These are phyloP conservation scores for Ilex aquifolium DNA, from an alignment of 257 asterid species.

Conservation along the genomic window DNA sequence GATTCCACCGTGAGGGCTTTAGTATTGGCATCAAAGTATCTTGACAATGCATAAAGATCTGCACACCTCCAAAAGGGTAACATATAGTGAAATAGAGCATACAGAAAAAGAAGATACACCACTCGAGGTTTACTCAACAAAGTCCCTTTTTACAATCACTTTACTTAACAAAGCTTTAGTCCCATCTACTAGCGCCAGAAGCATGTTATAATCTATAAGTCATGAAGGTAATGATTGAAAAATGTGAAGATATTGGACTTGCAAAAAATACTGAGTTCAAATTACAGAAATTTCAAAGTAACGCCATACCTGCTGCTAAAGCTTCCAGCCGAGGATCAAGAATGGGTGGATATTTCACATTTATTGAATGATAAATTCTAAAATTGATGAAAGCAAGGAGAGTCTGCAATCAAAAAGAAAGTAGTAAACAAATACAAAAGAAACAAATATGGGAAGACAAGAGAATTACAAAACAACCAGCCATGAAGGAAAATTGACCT, in stretches of 20 bases:
- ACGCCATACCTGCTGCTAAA: constrained; percentile 69
- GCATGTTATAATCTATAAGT: background rate
- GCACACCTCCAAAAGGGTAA: constrained; percentile 29
- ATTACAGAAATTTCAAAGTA: background rate
- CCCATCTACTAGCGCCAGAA: background rate
- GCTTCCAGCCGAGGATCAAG: constrained; percentile 89
- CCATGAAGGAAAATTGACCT: constrained; percentile 35
- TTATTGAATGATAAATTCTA: constrained; percentile 69
- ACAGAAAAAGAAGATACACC: too few relatives aligned
- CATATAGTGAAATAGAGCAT: too few relatives aligned
- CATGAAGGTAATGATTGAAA: background rate
- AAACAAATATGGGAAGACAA: background rate
- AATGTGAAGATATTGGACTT: background rate
- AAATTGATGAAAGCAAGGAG: constrained; percentile 70
- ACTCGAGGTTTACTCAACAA: too few relatives aligned
- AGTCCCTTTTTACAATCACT: too few relatives aligned
- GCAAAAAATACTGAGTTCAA: background rate
- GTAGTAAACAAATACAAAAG: background rate
- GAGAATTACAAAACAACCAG: background rate
- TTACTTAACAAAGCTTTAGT: too few relatives aligned
- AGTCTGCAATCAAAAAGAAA: constrained; percentile 48
- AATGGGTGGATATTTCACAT: constrained; percentile 81
- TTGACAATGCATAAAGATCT: constrained; percentile 90
- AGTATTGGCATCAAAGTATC: constrained; percentile 65
- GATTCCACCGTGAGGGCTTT: constrained; percentile 34